Conservation (phyloP, 139 green algal genomes). For the Volvox africanus region DNA sequence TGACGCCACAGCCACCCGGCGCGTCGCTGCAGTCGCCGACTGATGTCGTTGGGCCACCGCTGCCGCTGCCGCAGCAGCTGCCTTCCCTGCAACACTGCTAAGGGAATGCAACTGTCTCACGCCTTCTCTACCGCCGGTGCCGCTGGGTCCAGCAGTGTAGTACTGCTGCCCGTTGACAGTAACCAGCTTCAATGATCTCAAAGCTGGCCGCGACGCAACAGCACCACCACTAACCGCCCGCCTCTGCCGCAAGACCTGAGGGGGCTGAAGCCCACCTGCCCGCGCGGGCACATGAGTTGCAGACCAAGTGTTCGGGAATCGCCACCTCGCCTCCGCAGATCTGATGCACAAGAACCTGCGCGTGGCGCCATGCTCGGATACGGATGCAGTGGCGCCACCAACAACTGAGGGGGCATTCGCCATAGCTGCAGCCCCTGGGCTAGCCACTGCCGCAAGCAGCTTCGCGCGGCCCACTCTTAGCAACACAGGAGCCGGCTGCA, state of each 20-base stretch:
- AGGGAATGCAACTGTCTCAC: constrained; percentile 27
- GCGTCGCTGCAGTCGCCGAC: neutral
- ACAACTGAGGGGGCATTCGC: too few species aligned
- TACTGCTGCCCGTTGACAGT: constrained; percentile 32
- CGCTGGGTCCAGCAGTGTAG: neutral
- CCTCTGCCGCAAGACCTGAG: too few species aligned
- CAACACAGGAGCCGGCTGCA: neutral
- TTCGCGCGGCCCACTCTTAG: neutral
- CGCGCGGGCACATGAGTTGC: too few species aligned
- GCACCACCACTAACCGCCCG: too few species aligned
- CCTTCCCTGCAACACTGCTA: constrained; percentile 36
- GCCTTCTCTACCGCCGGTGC: neutral
- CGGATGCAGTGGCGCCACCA: too few species aligned
- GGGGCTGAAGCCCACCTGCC: too few species aligned
- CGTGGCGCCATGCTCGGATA: too few species aligned
- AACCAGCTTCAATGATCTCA: constrained; percentile 26
- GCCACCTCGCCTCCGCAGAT: too few species aligned
- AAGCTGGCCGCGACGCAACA: too few species aligned
- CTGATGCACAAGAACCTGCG: too few species aligned
- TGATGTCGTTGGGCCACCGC: neutral
- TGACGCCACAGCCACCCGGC: neutral
- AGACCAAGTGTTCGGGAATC: too few species aligned
- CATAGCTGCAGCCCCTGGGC: neutral
- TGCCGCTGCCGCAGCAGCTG: neutral
- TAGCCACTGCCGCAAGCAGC: neutral